Evolutionary conservation across 2,329 filamentous ascomycete genomes (phyloP), one percentile per base, ranked within the genome.

Genomic region (Pochonia chlamydosporia): DNA sequence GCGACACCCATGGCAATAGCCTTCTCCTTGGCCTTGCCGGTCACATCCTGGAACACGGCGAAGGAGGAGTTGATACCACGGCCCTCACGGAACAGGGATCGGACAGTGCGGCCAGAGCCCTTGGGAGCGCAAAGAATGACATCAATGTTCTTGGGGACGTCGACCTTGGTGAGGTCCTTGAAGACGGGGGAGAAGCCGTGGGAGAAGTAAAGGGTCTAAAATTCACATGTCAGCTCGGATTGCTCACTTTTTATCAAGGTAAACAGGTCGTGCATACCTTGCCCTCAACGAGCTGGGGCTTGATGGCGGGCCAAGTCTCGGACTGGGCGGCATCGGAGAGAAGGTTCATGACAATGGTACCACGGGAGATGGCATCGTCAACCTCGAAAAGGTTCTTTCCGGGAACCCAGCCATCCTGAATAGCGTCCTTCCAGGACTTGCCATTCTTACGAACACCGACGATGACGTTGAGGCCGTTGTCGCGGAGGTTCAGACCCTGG

Each of bases 161-260:
- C 93, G 69, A 99, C 93, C 75, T 96, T 95, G 82, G 93, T 99
- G 69, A 93, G 85, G 72, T 96, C 86, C 82, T 96, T 96, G 89
- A 99, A 99, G 74, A 99, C 91, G 69, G 93, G 93, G 55, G 93
- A 97, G 88, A 99, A 99, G 67, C 93, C 93, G 84, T 99, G 93
- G 61, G 93, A 97, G 84, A 99, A 99, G 87, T 99, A 99, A 62
- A 99, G 89, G 52, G 93, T 99, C 92, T 93, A 56, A 43, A 43
- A 35, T 33, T 16, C 35, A 10, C 7, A 28, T 46, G n/a, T 33
- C 24, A 46, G 44, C 20, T 14, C 35, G 14, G n/a, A 18, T 35
- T 35, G 14, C 10, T 16, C 9, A 18, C 14, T 7, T 35, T 35
- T 18, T 6, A 18, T 16, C 3, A 7, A 18, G 10, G 14, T 16